Base-by-base conservation (phyloP, 2,329 filamentous ascomycete genomes). In the Microcera coccophila region DNA sequence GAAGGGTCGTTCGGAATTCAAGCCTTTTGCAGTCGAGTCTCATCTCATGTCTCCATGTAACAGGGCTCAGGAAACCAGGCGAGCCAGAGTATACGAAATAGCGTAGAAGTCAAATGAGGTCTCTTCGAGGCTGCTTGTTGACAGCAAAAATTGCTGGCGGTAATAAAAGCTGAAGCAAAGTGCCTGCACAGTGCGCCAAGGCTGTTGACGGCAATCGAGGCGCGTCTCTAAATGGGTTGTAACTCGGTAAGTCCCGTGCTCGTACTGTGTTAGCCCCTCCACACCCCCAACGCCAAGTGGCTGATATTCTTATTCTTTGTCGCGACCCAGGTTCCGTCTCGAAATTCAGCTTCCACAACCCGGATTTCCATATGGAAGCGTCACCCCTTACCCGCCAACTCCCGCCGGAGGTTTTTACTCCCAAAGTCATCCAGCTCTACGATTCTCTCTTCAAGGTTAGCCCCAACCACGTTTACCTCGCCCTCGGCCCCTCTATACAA, bases 311-410 rank as follows among this genome's bases (percentile, higher is more conserved):
- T 36, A 26, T 44, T 32, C 17, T 38, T 15, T 36, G 42, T 48
- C 42, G 45, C 42, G 42, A 48, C 26, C 32, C 24, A n/a, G 42
- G 26, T 36, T 33, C 33, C 35, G 45, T 38, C 36, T 45, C 19
- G 39, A 31, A 34, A 42, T 16, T 33, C 26, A 36, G 26, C n/a
- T 18, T 44, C 41, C 38, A 20, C 37, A 18, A 26, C 31, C 19
- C 29, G 39, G 39, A 39, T 29, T 54, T 52, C 44, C 52, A n/a
- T n/a, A 94, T 94, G 88, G 88, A 95, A 73, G 78, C 83, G 58
- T 97, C 91, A 63, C 93, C 93, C 52, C 79, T 98, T 63, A 95
- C 90, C 44, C 90, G 94, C 69, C 90, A 96, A 75, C 81, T 82
- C 68, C 81, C 89, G 59, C 93, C 91, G 41, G 86, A 94, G 66